A percentile compares a stretch with the other conserved stretches of the same genome.
Evolutionary conservation across 2,329 filamentous ascomycete genomes (phyloP).

Genomic region (Pestalotiopsis sp.): DNA sequence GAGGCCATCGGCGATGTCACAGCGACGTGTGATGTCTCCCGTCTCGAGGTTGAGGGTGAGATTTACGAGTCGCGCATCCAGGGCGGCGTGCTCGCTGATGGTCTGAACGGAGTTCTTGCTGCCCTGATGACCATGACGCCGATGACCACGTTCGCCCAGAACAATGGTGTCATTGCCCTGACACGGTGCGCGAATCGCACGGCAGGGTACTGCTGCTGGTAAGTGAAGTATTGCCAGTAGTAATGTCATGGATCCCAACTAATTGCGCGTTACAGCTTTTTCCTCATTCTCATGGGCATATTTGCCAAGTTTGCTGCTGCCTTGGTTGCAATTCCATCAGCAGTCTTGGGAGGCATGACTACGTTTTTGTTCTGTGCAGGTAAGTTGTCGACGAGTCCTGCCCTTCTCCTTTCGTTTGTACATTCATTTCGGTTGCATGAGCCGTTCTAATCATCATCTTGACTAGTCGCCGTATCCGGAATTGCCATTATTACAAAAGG

Average conservation of each 20-base stretch:
- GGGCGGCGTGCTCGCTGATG: constrained; percentile 78
- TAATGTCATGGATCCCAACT: constrained; percentile 6
- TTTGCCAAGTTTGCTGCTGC: constrained; percentile 83
- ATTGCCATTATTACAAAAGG: constrained; percentile 73
- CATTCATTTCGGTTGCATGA: neutral
- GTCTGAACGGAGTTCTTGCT: constrained; percentile 73
- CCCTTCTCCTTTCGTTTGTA: neutral
- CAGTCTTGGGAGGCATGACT: constrained; percentile 72
- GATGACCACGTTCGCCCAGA: constrained; percentile 81
- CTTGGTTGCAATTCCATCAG: constrained; percentile 72
- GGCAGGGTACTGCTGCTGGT: constrained; percentile 76
- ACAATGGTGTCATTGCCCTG: constrained; percentile 82
- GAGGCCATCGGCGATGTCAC: constrained; percentile 82
- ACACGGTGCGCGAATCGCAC: constrained; percentile 81
- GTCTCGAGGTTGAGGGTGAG: constrained; percentile 71
- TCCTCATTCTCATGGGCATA: constrained; percentile 79
- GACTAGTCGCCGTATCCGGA: constrained; percentile 70
- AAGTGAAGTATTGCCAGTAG: constrained; percentile 13
- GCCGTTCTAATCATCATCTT: neutral
- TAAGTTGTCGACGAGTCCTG: neutral
- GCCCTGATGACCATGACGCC: constrained; percentile 79
- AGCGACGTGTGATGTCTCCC: constrained; percentile 79
- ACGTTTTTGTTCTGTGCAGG: constrained; percentile 75
- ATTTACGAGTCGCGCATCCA: constrained; percentile 78
- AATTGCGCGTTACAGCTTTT: constrained; percentile 47